These are phyloP conservation scores for Polysphondylium violaceum DNA, from an alignment of 78 protist species.

Conservation along the genomic window DNA sequence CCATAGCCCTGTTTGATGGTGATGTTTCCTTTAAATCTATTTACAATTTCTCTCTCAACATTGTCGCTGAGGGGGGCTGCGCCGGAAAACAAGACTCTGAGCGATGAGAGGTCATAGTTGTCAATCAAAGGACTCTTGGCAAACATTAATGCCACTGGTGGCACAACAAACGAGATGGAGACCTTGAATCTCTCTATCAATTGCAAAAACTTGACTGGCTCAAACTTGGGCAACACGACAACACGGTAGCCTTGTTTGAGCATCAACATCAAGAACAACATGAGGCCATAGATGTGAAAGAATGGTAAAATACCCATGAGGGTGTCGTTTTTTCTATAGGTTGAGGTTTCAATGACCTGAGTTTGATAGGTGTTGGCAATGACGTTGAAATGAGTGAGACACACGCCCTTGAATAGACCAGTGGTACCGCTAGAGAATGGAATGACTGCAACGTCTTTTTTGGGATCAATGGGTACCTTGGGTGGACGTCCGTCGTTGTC, in stretches of 20 bases:
- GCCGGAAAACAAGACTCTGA: constrained; percentile 79
- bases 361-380: constrained; percentile 84
- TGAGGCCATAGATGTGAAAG: constrained; percentile 87
- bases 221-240: constrained; percentile 82
- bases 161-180: constrained; percentile 76
- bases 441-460: constrained; percentile 56
- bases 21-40: neutral
- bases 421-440: constrained; percentile 78
- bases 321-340: constrained; percentile 26
- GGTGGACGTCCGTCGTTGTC: constrained; percentile 25
- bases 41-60: constrained; percentile 18
- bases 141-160: constrained; percentile 89
- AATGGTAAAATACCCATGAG: constrained; percentile 85
- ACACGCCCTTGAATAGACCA: constrained; percentile 94
- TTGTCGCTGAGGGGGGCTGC: constrained; percentile 91
- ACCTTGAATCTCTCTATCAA: constrained; percentile 46
- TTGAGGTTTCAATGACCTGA: constrained; percentile 1
- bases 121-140: constrained; percentile 91
- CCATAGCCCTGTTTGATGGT: constrained; percentile 90
- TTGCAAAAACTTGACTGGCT: constrained; percentile 64
- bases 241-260: neutral
- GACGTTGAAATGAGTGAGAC: constrained; percentile 90
- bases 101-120: constrained; percentile 62
- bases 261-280: constrained; percentile 33
- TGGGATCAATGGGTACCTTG: neutral